Base-by-base conservation (phyloP, 1,284 basidiomycete species). In the Papiliotrema laurentii region DNA sequence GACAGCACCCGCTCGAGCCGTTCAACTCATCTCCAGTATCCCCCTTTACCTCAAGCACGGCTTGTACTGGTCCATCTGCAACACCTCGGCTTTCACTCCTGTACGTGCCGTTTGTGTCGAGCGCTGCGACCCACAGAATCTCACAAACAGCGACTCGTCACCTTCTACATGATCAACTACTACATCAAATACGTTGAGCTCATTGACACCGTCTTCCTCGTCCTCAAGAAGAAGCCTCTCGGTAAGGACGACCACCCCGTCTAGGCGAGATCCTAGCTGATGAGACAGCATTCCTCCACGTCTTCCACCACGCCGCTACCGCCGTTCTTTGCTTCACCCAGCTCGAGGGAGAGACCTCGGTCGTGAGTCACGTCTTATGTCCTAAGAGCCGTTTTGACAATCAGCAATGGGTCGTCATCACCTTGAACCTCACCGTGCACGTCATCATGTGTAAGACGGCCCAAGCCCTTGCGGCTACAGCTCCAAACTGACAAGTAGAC, bases 291-390 rank as follows among this genome's bases (percentile, higher is more conserved):
- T 97, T 97, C 78, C 78, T 98, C 58, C 94, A 98, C 74, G 93
- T 97, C 61, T 97, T 96, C 80, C 94, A 97, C 75, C 94, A 97
- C 78, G 90, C 93, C 55, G 94, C 93, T n/a, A 97, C 94, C 49
- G 94, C 94, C 51, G 75, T 94, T 47, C 80, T 98, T 53, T 97
- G 94, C 78, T 97, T 85, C 74, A 85, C 85, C 49, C 93, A 98
- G 77, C 80, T 98, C 56, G 86, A 94, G 63, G 93, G 96, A 68
- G 81, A 82, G 72, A 93, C 92, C 44, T 89, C 87, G 59, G 84
- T 96, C 55, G 88, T 90, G 47, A 60, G 64, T 68, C 3, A 40
- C 16, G n/a, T 38, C 9, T 18, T 24, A 6, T 14, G n/a, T n/a
- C n/a, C 5, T 9, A 27, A 10, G 35, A 11, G 14, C 13, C 14